Base-by-base conservation (phyloP, 2,329 filamentous ascomycete genomes). In the Aspergillus vadensis region DNA sequence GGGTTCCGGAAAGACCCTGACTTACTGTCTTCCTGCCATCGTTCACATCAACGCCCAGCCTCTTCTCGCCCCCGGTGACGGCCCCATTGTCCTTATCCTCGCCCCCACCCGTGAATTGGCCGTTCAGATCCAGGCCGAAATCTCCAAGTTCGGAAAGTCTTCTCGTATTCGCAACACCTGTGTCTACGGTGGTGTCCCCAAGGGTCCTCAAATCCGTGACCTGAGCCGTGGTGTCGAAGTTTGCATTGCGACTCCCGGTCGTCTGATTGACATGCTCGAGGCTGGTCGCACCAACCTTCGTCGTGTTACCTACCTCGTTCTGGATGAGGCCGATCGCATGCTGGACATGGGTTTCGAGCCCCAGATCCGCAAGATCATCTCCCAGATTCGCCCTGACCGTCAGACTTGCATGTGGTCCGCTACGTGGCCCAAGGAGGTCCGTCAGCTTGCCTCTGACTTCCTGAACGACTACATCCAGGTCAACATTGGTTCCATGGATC, bases 331-430 rank as follows among this genome's bases (percentile, higher is more conserved):
- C 77, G 95, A 99, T 82, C 94, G 95, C 75, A 99, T 99, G 95
- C 85, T 99, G 77, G 95, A 99, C 82, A 99, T 99, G 95, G 95
- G 95, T 87, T 98, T 99, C 81, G 95, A 99, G 82, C 95, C 95
- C 68, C 95, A 98, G 79, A 98, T 99, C 73, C 92, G 95, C 83
- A 98, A 98, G 84, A 98, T 99, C 68, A 93, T 99, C 70, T 86
- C 90, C 65, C 95, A 99, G 82, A 98, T 98, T 79, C 92, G 95
- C 70, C 95, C 95, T 57, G 95, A 99, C 77, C 90, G 95, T 85
- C 95, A 99, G 80, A 99, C 95, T 65, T 95, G 95, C 84, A 97
- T 99, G 92, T 99, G 94, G 92, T 99, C 95, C 63, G 95, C 95
- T 70, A 99, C 95, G 6, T 99, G 95, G 93, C 95, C 95, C 73